Base-by-base conservation (phyloP, 2,329 filamentous ascomycete species). In the Hypoxylon sp. region DNA sequence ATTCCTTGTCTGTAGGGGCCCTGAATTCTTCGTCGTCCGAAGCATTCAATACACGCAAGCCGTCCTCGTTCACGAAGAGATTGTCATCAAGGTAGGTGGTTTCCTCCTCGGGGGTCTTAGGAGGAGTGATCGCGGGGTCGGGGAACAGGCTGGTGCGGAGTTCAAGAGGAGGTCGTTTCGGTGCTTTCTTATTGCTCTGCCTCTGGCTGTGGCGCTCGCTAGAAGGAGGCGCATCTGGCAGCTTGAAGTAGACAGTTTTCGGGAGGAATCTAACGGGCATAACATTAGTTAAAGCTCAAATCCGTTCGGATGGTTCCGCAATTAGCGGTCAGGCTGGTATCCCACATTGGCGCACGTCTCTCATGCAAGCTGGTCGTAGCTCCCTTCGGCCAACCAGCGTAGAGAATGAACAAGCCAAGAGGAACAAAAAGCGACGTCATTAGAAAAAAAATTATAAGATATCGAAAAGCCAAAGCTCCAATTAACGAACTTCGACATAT, bases 211-310 rank as follows among this genome's bases (percentile, higher is more conserved):
- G 70, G 76, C 71, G 56, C 78, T 78, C 71, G 74, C 78, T 77
- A 82, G 71, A 10, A 64, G 80, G 81, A 56, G 83, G 83, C 33
- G 84, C 85, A 42, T 85, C 85, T 10, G 88, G 88, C 63, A 92
- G 85, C 73, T 91, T 90, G 80, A 98, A 98, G 80, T 97, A 91
- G 76, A 97, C 86, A 44, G 95, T 98, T 80, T 97, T 94, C 35
- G 95, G 95, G 37, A 98, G 88, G 78, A 97, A 97, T 63, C 94
- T 97, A 78, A n/a, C 90, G 56, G 54, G 26, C 9, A 17, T 37
- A 46, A 19, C 60, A 65, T 62, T 55, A 70, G 70, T 64, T 56
- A 35, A 22, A 60, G 22, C 33, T 65, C 58, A 70, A 59, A 54
- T 51, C 60, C 62, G 52, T 67, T 42, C 24, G 63, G 42, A 58